Conservation (phyloP, 441 rosid genomes). For the Jatropha multifida region DNA sequence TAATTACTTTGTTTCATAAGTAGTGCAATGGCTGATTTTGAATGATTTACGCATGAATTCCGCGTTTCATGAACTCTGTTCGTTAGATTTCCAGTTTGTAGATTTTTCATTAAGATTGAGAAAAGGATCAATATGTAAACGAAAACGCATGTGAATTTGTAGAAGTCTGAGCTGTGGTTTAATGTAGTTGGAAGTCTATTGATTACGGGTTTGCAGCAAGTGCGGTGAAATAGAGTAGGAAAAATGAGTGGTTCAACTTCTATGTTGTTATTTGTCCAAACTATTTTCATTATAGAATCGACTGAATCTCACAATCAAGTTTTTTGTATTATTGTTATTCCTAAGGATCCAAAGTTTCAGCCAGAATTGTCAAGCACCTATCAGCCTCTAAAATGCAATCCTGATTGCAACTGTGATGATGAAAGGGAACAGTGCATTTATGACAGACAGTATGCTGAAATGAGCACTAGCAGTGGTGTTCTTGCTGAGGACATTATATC, state of each 20-base stretch:
- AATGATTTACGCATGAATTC: too few relatives aligned
- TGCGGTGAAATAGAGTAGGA: neutral
- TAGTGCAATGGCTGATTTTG: too few relatives aligned
- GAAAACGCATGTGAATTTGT: neutral
- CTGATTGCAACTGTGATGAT: conserved; percentile 70
- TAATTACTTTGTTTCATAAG: neutral
- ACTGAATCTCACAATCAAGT: neutral
- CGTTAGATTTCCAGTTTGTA: neutral
- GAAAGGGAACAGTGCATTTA: conserved; percentile 64
- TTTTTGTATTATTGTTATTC: conserved; percentile 19
- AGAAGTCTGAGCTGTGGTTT: neutral
- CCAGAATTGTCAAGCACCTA: conserved; percentile 82
- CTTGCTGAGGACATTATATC: conserved; percentile 81
- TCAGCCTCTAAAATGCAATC: conserved; percentile 68
- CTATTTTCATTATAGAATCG: neutral
- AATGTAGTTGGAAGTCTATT: neutral
- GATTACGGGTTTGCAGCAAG: neutral
- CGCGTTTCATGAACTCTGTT: too few relatives aligned
- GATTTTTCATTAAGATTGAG: neutral
- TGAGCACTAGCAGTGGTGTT: conserved; percentile 89
- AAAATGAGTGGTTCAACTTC: neutral
- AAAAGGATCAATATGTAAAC: neutral
- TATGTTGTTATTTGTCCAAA: neutral
- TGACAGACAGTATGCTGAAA: conserved; percentile 90
- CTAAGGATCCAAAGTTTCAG: conserved; percentile 85